Evolutionary conservation across 2,329 filamentous ascomycete species (phyloP), one percentile per base, ranked within the genome.

Genomic region (Ophiostoma sp.): DNA sequence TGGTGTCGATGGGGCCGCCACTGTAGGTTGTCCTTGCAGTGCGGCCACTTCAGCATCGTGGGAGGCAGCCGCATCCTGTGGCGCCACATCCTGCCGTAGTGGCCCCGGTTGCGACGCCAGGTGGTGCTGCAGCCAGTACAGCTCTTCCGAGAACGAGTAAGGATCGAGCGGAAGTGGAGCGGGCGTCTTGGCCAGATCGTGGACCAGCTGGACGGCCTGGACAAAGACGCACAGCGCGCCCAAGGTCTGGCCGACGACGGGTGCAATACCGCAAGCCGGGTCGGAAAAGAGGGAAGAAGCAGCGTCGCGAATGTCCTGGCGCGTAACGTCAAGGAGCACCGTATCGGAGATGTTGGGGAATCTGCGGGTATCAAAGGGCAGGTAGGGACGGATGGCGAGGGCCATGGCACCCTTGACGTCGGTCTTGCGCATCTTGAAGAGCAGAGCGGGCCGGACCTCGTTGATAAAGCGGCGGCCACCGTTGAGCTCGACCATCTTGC

Each of bases 351-450:
- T 71, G 57, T 77, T 76, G 59, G 72, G 59, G 75, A 76, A 78
- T 17, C 72, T 68, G 25, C 79, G 78, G 0, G 55, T 31, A 3
- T 74, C 73, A 69, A 80, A 81, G 2, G 79, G 77, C 45, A 82
- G 78, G 71, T 80, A 81, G 0, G 82, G 81, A 17, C 70, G 75
- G 2, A 78, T 75, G n/a, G 48, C 76, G 22, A 82, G 77, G 7
- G 79, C 76, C 22, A 78, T 77, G 36, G 82, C 80, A 9, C 81
- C 82, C 75, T 79, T 80, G 57, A 82, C 78, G 68, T 83, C 81
- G 69, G 80, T 80, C 73, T 81, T 82, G 71, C 64, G 55, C 50
- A 63, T 66, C 69, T 77, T 77, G 72, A 74, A 69, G 9, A 74
- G 71, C 57, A 77, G 74, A 31, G 76, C 74, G 1, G 76, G 75